Evolutionary conservation across 768 basidiomycete species (phyloP).

Genomic region (Cubamyces sp.): DNA sequence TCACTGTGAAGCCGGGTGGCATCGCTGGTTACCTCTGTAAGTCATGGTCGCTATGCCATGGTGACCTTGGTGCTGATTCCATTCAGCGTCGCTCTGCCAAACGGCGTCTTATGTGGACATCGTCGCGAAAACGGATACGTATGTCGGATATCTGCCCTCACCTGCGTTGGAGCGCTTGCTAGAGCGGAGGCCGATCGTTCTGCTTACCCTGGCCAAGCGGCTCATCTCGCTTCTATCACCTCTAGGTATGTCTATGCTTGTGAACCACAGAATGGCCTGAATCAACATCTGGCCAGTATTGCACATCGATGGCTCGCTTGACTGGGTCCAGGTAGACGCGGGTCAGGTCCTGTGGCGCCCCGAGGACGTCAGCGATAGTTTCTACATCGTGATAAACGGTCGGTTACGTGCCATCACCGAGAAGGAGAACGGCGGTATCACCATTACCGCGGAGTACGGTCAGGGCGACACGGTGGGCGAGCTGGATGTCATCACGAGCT

Average conservation of each 20-base stretch:
- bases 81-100: conserved; percentile 81
- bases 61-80: conserved; percentile 6
- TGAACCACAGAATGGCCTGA: not conserved
- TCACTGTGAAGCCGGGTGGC: conserved; percentile 95
- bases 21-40: conserved; percentile 94
- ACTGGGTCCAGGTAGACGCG: conserved; percentile 97
- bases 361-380: conserved; percentile 89
- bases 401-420: conserved; percentile 90
- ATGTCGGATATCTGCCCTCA: conserved; percentile 92
- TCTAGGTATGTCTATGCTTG: conserved; percentile 57
- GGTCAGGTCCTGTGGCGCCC: conserved; percentile 96
- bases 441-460: conserved; percentile 91
- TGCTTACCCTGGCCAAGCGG: conserved; percentile 95
- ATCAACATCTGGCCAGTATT: conserved; percentile 56
- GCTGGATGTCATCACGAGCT: conserved; percentile 94
- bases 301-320: conserved; percentile 95
- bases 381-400: conserved; percentile 98
- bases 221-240: conserved; percentile 94
- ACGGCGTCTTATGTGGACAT: conserved; percentile 97
- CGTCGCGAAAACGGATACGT: conserved; percentile 96
- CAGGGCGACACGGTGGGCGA: conserved; percentile 98
- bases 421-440: conserved; percentile 72
- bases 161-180: conserved; percentile 87
- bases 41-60: conserved; percentile 17
- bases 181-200: conserved; percentile 93